Base-by-base conservation (phyloP, 2,329 filamentous ascomycete species). In the Trichoderma aggressivum region DNA sequence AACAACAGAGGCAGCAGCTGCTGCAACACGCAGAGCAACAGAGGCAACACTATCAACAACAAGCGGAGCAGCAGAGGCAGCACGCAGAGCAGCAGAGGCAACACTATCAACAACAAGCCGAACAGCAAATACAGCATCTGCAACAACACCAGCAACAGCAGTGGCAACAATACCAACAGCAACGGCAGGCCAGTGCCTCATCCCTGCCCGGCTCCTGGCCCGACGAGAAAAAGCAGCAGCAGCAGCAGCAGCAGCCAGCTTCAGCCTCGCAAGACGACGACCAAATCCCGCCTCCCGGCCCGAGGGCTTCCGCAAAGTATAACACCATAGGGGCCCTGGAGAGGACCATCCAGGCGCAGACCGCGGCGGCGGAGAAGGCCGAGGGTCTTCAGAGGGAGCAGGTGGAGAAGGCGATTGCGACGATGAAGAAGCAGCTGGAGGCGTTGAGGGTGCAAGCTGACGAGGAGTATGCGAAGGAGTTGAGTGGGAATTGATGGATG, bases 401-500 rank as follows among this genome's bases (percentile, higher is more conserved):
- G 7, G 50, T 76, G 43, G 80, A 81, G 66, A 77, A 74, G 71
- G 81, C 82, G 73, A 76, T 85, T 53, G 79, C 82, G 70, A 77
- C 76, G 36, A 74, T 87, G 69, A 80, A 80, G 55, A 72, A 74
- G 14, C 78, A 79, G 60, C 74, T 86, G 30, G 80, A 83, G 65
- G 70, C 73, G 70, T 70, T 86, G 69, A 77, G 80, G 72, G 72
- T 85, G 7, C 81, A 85, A 75, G 84, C 82, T 2, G 85, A 87
- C 66, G 85, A 82, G 75, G 81, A 83, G 72, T 84, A 84, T 72
- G 85, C 84, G 34, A 79, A 80, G 72, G 82, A 84, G 72, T 66
- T 87, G 73, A 24, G 18, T 12, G 56, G 32, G 32, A 32, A 12
- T 11, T 59, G 53, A 70, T 34, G n/a, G 8, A 70, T 68, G 39